Base-by-base conservation (phyloP, 2,329 filamentous ascomycete genomes). In the Cladosporium austrohemisphaericum region DNA sequence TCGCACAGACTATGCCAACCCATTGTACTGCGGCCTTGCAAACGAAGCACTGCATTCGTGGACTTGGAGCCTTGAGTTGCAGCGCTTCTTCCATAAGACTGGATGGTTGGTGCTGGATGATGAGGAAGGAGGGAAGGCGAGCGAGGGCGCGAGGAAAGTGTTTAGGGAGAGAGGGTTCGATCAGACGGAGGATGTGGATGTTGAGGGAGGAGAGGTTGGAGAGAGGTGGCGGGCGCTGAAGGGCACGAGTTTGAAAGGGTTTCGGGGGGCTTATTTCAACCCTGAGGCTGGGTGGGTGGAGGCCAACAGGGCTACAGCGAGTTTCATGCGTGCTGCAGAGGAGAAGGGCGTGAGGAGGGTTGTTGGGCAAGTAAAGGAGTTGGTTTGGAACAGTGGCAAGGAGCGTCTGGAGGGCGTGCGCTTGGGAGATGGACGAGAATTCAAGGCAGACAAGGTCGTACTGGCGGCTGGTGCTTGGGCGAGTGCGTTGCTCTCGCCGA, bases 31-130 rank as follows among this genome's bases (percentile, higher is more conserved):
- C 16, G 51, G 58, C 20, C 57, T 65, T 1, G 67, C 68, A 4
- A 65, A 66, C 40, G 66, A 71, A 54, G 68, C 68, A 0, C 64
- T 70, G 8, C 56, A 68, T 29, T 66, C 65, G 10, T 71, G 68
- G 68, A 52, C 57, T n/a, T 56, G 47, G n/a, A 60, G 55, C 56
- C 54, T 61, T 1, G 56, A 61, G 35, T 51, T 66, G 8, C 54
- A 59, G 35, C 37, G 52, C 2, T 76, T 73, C 49, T 85, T 82
- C 59, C 77, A 84, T 60, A 73, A 78, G 58, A 79, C 75, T 0
- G 81, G 82, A 0, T 78, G 83, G 67, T 74, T 80, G 49, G 79
- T 72, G 68, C 75, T 80, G 59, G 77, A 73, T 54, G 77, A 73
- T 54, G 71, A 68, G 26, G 68, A 59, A 2, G 33, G 43, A 3